Evolutionary conservation across 768 basidiomycete species (phyloP), one percentile per base, ranked within the genome.

Genomic region (Boletus vermiculosoides): DNA sequence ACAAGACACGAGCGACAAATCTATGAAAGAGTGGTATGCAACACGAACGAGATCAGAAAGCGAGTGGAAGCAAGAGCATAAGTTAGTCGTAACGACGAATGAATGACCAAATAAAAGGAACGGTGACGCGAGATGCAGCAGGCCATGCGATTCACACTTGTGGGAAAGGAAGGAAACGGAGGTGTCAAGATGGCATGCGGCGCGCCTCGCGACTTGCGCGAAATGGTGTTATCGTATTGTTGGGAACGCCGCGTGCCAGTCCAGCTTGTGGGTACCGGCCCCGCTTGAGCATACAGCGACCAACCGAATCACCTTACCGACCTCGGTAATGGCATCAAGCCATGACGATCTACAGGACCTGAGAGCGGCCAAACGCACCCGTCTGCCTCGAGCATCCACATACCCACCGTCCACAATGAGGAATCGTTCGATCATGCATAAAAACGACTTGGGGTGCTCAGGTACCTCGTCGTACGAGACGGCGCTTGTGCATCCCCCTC

Each of bases 401-500:
- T 40, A 20, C 46, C 23, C 28, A 9, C 36, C 12, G 10, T 33
- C 49, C 37, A 48, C 55, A 34, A 7, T 0, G 25, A 23, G 20
- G 58, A 50, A 50, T 40, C 44, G 23, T 37, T 25, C 28, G 36
- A 36, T 45, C 60, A 5, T 48, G 31, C 30, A 20, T 41, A 23
- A 30, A 41, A n/a, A 5, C 12, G 30, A 34, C 20, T 31, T 16
- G 48, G 13, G 40, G 15, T 15, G 20, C 30, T 65, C 45, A 66
- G 13, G 44, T 20, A 30, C 41, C 20, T 11, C 62, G 66, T 44
- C 58, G 62, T 18, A 64, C 16, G 6, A 69, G 68, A 36, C 69
- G 69, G 22, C 55, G 64, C 45, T 71, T 69, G 64, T 62, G 68
- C 15, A 47, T 37, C 28, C 52, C 50, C 34, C 20, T 70, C 25